Percentiles rank a stretch among this genome's conserved stretches.
phyloP scores from a whole-genome alignment of 768 basidiomycete species.

The Tricholoma terreum region DNA sequence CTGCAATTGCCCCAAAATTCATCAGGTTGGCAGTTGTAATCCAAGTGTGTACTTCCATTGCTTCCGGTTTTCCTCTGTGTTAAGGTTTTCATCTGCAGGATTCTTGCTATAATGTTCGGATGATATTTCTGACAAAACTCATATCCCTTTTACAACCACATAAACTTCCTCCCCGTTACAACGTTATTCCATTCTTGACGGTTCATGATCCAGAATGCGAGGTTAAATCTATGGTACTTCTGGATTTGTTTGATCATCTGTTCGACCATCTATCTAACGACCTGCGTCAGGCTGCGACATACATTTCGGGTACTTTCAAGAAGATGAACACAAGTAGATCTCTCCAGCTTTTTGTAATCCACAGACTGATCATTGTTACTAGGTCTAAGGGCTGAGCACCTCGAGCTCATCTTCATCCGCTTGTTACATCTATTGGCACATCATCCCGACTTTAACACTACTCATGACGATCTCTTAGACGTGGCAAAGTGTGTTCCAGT shows the following conservation, averaged over 20 bases:
- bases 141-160: constrained; percentile 57
- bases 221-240: constrained; percentile 59
- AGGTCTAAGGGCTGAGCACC: constrained; percentile 59
- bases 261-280: constrained; percentile 12
- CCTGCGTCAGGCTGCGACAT: constrained; percentile 48
- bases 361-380: not conserved
- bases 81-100: constrained; percentile 50
- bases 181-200: constrained; percentile 82
- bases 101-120: constrained; percentile 82
- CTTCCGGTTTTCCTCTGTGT: not conserved
- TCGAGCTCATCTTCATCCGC: constrained; percentile 84
- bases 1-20: constrained; percentile 59
- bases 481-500: constrained; percentile 69
- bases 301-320: constrained; percentile 47
- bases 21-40: constrained; percentile 65
- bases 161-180: constrained; percentile 70
- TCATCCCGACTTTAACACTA: constrained; percentile 84
- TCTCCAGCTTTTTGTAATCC: not conserved
- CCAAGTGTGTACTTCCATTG: constrained; percentile 55
- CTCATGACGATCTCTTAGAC: constrained; percentile 66
- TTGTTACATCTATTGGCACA: constrained; percentile 87
- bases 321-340: constrained; percentile 43
- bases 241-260: not conserved
- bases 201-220: constrained; percentile 91
- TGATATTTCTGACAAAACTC: constrained; percentile 73